Evolutionary conservation across 441 rosid species (phyloP), one percentile per base, ranked within the genome.

Genomic region (Adansonia grandidieri): DNA sequence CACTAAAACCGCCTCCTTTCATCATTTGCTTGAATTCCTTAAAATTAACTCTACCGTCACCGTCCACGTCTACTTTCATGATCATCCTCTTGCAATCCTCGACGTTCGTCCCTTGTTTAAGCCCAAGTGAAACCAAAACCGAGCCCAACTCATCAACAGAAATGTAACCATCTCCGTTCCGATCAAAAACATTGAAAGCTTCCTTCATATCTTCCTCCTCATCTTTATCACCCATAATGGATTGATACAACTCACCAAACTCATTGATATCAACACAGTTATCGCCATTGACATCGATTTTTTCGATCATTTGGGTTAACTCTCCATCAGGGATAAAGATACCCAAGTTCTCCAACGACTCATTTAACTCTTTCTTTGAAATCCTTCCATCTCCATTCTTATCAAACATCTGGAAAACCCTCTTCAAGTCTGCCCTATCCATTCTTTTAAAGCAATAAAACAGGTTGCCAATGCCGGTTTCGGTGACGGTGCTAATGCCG

Each of bases 141-240:
- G 91, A 81, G 77, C 89, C 85, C 77, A 94, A 76, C 80, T 94
- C 97, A 9, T 94, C 97, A 63, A 86, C 93, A 6, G 89, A 84
- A 70, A 92, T 94, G 84, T 77, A 94, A 54, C 98, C 97, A n/a
- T 94, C 98, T 1, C 98, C 96, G 44, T 94, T 91, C 65, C 87
- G 88, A 69, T 94, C 98, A 28, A 94, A 94, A 74, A 94, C 97
- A 24, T 89, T 86, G 74, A 94, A 95, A n/a, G 97, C 97, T 58
- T 93, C 98, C 82, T 77, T 87, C 91, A 95, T 89, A 47, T 93
- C 96, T 20, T 86, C 92, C 75, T 90, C 96, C 61, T 86, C 91
- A 10, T 88, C 90, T 6, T 83, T 80, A 68, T 85, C 94, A 8
- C 82, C 82, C 80, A 93, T 84, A 0, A 95, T 84, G 6, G 91